phyloP scores from a whole-genome alignment of 2,329 filamentous ascomycete genomes.

The Exserohilum turcica region DNA sequence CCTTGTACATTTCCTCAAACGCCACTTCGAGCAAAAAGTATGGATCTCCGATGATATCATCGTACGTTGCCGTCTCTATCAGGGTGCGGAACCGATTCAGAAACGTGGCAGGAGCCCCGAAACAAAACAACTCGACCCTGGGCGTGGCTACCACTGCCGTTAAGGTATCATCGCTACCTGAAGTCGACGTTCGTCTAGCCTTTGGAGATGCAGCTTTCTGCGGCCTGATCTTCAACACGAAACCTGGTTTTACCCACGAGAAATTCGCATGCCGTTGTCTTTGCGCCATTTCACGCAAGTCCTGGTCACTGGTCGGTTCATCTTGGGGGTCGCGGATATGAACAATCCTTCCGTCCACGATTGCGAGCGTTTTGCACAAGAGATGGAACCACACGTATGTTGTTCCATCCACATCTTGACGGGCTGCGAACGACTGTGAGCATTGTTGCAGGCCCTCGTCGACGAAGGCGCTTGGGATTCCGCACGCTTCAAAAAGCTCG shows the following conservation, averaged over 20 bases:
- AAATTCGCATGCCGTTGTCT: slow-evolving; percentile 30
- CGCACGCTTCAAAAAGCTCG: slow-evolving; percentile 26
- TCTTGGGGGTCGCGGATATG: background rate
- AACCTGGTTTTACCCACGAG: slow-evolving; percentile 34
- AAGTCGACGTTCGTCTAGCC: slow-evolving; percentile 18
- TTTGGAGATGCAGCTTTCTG: background rate
- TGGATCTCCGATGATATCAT: slow-evolving; percentile 37
- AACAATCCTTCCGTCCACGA: slow-evolving; percentile 13
- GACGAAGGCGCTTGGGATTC: slow-evolving; percentile 34
- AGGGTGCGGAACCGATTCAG: slow-evolving; percentile 24
- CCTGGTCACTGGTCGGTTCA: background rate
- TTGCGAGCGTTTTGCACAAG: slow-evolving; percentile 32
- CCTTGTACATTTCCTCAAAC: slow-evolving; percentile 38
- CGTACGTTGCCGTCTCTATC: slow-evolving; percentile 11
- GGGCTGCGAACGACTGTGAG: slow-evolving; percentile 37
- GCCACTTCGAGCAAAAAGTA: slow-evolving; percentile 41
- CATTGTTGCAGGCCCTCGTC: slow-evolving; percentile 32
- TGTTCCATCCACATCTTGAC: slow-evolving; percentile 22
- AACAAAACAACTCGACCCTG: slow-evolving; percentile 35
- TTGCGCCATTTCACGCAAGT: background rate
- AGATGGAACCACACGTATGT: slow-evolving; percentile 38
- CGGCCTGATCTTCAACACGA: slow-evolving; percentile 28
- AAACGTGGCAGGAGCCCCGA: slow-evolving; percentile 30
- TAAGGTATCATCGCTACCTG: slow-evolving; percentile 20
- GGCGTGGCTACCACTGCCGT: background rate